Evolutionary conservation across 2,329 filamentous ascomycete genomes (phyloP), one percentile per base, ranked within the genome.

Genomic region (Capronia coronata): DNA sequence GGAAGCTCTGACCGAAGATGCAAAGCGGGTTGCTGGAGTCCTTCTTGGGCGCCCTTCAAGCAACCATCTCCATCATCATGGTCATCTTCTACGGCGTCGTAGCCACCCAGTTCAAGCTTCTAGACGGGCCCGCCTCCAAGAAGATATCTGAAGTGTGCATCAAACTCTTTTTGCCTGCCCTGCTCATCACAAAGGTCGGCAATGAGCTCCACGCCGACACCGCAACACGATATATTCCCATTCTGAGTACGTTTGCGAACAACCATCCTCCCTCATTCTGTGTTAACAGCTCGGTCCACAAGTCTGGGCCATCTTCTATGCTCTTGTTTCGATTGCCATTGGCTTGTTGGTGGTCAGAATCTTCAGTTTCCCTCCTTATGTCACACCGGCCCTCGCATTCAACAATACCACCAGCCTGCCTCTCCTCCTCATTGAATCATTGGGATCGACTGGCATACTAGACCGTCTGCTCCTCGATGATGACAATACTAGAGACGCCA

Each of bases 391-490:
- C 0, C 68, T 77, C 27, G 67, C 71, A 21, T 78, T 79, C 65
- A 79, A 79, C 62, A 79, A 79, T 59, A 79, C 76, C 0, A 78
- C 75, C 0, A 73, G 71, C 14, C 65, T 78, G 0, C 75, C 75
- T 0, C 65, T 78, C 10, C 64, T 78, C 3, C 67, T 78, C 0
- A 66, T 77, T 2, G 68, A 77, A 32, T 74, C 75, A 3, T 66
- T 80, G n/a, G 67, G 72, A 35, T 67, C 71, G 5, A 80, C 80
- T 0, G 79, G 78, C 2, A 77, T 82, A 23, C 67, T 84, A 3
- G 63, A 71, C 23, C 62, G 69, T 1, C 68, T 83, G 10, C 62
- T 72, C 50, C 52, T 64, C 51, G 55, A 73, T 58, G 58, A 71
- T 62, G 68, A 75, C 55, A 61, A 69, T 1, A 62, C 66, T 2